phyloP scores from a whole-genome alignment of 169 alveolate genomes.

The Plasmodium falciparum region DNA sequence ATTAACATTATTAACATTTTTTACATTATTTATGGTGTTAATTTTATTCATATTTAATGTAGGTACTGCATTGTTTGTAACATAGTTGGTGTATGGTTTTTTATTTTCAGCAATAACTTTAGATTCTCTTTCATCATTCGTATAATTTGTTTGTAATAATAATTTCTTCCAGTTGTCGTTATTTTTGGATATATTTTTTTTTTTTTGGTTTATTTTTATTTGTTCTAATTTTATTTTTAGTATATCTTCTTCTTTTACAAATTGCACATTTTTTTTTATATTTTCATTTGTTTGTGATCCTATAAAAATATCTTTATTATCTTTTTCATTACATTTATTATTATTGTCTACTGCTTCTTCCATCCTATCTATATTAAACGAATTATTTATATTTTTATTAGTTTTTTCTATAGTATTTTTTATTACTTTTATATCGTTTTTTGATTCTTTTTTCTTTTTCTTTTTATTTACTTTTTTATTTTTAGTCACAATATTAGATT shows the following conservation, averaged over 20 bases:
- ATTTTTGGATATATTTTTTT: no score
- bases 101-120: no score
- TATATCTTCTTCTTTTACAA: constrained; percentile 34
- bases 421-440: constrained; percentile 11
- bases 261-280: constrained; percentile 7
- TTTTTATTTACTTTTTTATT: constrained; percentile 44
- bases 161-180: no score
- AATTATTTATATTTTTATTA: constrained; percentile 32
- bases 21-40: not conserved
- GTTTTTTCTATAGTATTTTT: constrained; percentile 40
- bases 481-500: constrained; percentile 10
- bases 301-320: not conserved
- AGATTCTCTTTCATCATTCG: no score
- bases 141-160: no score
- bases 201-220: not conserved
- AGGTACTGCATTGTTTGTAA: no score
- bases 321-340: constrained; percentile 6
- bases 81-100: no score
- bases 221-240: constrained; percentile 18
- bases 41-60: no score
- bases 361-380: constrained; percentile 13
- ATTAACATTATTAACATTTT: constrained; percentile 11
- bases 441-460: constrained; percentile 10
- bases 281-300: not conserved
- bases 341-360: not conserved